Percentiles rank a stretch among this genome's conserved stretches.
Conservation (phyloP, 73 alveolate species). For the Paraurostyla sp. region DNA sequence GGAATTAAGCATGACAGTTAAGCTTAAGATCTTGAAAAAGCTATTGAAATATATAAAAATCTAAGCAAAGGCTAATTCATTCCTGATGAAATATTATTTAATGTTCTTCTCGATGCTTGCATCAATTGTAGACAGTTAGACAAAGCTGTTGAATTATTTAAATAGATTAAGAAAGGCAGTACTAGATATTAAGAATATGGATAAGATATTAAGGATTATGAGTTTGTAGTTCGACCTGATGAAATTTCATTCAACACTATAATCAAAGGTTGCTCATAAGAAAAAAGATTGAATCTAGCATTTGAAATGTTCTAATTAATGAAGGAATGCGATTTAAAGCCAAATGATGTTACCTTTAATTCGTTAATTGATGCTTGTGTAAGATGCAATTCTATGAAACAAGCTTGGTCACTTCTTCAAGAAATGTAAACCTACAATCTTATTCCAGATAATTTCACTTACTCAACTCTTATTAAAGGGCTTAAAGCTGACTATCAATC, state of each 20-base stretch:
- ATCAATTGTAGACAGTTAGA: slow-evolving; percentile 78
- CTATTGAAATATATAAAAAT: not conserved
- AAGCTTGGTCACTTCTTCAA: slow-evolving; percentile 83
- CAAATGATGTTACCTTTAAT: slow-evolving; percentile 96
- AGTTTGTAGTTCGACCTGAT: slow-evolving; percentile 81
- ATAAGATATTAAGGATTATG: no score
- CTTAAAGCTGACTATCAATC: slow-evolving; percentile 72
- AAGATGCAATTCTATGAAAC: slow-evolving; percentile 86
- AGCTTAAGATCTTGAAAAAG: slow-evolving; percentile 49
- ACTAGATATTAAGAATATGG: no score
- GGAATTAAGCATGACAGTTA: slow-evolving; percentile 53
- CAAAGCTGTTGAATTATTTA: slow-evolving; percentile 78
- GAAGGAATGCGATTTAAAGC: slow-evolving; percentile 78
- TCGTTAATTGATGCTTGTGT: slow-evolving; percentile 96
- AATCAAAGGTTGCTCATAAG: slow-evolving; percentile 95
- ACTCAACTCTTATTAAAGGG: slow-evolving; percentile 93
- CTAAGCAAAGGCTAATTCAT: not conserved
- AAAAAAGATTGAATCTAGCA: slow-evolving; percentile 82
- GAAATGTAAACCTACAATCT: slow-evolving; percentile 83
- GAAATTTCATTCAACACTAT: slow-evolving; percentile 94
- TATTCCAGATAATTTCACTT: slow-evolving; percentile 95
- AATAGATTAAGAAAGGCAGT: slow-evolving; percentile 68
- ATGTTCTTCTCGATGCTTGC: slow-evolving; percentile 75
- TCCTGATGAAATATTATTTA: slow-evolving; percentile 63
- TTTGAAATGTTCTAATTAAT: slow-evolving; percentile 85